Conservation (phyloP, 805 yeast genomes). For the Wickerhamiella qilinensis region DNA sequence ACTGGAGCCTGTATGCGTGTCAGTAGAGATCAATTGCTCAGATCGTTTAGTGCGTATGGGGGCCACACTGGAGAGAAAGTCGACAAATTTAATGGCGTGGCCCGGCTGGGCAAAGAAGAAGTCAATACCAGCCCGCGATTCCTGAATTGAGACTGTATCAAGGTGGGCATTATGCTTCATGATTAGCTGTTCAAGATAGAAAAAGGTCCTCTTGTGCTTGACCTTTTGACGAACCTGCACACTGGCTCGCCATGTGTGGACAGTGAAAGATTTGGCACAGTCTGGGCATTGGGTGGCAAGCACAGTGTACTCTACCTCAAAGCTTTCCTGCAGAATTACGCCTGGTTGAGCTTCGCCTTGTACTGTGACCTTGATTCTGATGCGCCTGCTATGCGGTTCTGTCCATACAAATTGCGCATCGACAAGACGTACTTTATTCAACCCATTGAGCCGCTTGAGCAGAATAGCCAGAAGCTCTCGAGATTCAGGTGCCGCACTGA, state of each 20-base stretch:
- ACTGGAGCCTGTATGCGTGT: slow-evolving; percentile 79
- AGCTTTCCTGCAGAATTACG: slow-evolving; percentile 83
- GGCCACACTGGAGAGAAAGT: slow-evolving; percentile 68
- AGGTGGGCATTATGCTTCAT: slow-evolving; percentile 84
- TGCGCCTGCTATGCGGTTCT: slow-evolving; percentile 95
- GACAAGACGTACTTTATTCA: slow-evolving; percentile 69
- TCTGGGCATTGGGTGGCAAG: slow-evolving; percentile 96
- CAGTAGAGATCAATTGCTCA: slow-evolving; percentile 80
- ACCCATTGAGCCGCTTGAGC: slow-evolving; percentile 73
- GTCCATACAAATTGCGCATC: slow-evolving; percentile 97
- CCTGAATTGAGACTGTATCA: slow-evolving; percentile 86
- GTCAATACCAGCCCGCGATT: slow-evolving; percentile 85
- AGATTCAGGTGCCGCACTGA: slow-evolving; percentile 76
- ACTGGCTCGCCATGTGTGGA: slow-evolving; percentile 95
- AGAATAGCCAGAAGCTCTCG: slow-evolving; percentile 86
- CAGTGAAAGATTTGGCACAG: slow-evolving; percentile 93
- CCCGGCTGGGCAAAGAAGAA: slow-evolving; percentile 77
- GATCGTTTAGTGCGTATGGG: slow-evolving; percentile 75
- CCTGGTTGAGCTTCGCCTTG: slow-evolving; percentile 84
- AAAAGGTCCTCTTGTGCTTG: slow-evolving; percentile 87
- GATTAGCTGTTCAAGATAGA: slow-evolving; percentile 89
- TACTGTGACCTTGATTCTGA: slow-evolving; percentile 77
- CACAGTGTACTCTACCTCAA: slow-evolving; percentile 87
- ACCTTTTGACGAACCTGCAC: slow-evolving; percentile 98
- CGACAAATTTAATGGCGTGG: slow-evolving; percentile 89